These are phyloP conservation scores for Pythium volutum DNA, from an alignment of 352 stramenopile species.

Conservation along the genomic window DNA sequence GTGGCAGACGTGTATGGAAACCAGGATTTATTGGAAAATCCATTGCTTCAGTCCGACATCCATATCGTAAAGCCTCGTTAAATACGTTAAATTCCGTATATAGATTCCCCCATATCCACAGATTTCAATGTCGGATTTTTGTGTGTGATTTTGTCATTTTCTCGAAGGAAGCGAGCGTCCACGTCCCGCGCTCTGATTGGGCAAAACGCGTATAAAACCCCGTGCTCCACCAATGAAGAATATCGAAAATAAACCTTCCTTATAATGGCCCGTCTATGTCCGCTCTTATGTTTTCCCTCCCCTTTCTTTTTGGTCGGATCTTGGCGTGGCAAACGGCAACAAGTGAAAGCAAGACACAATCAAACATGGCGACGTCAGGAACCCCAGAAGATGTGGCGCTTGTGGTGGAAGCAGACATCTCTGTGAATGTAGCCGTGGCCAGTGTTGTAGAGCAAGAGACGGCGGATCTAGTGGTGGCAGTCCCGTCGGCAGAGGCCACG, in stretches of 20 bases:
- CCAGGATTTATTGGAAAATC: not conserved
- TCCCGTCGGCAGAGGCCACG: conserved; percentile 8
- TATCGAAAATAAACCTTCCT: conserved; percentile 1
- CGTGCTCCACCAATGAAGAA: not conserved
- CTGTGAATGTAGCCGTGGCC: conserved; percentile 12
- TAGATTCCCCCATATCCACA: not conserved
- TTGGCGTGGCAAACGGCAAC: conserved; percentile 20
- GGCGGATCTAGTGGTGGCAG: conserved; percentile 3
- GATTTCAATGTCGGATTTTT: not conserved
- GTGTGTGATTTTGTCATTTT: too few relatives aligned
- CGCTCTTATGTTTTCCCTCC: conserved; percentile 1
- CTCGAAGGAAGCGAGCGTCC: too few relatives aligned
- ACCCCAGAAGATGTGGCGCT: conserved; percentile 13
- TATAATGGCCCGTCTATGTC: conserved; percentile 1
- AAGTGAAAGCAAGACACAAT: conserved; percentile 7
- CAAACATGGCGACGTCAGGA: conserved; percentile 8
- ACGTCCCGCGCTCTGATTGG: conserved; percentile 5
- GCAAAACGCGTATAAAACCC: not conserved
- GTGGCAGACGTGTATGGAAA: not conserved
- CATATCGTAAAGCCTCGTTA: not conserved
- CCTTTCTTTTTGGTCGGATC: conserved; percentile 10
- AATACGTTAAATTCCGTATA: not conserved
- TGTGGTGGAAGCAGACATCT: not conserved
- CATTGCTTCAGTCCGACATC: not conserved
- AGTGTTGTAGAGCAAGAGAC: conserved; percentile 8